These are phyloP conservation scores for Raddia guianensis DNA, from an alignment of 176 grass and related monocot genomes.

Conservation along the genomic window DNA sequence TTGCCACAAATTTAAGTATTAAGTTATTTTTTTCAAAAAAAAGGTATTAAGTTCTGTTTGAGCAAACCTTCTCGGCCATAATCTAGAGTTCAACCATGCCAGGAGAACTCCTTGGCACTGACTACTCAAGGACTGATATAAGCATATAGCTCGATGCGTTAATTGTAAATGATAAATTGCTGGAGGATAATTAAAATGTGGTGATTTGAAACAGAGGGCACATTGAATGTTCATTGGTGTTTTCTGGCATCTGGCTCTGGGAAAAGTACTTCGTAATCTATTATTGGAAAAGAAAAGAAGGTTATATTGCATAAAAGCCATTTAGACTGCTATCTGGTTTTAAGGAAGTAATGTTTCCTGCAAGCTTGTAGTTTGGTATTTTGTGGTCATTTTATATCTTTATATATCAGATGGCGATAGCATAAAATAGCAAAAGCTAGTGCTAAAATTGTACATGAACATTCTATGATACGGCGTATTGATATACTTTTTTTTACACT, in stretches of 20 bases:
- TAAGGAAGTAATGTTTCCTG: constrained; percentile 7
- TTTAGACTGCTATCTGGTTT: not conserved
- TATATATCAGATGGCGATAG: not conserved
- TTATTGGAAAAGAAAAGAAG: constrained; percentile 10
- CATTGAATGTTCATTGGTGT: not conserved
- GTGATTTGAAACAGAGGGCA: not conserved
- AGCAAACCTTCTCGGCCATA: constrained; percentile 1
- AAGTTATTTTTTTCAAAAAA: not conserved
- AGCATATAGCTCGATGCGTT: not conserved
- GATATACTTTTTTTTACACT: not conserved
- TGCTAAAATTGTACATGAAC: not conserved
- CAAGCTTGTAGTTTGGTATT: not conserved
- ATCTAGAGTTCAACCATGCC: not conserved
- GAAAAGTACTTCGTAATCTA: not conserved
- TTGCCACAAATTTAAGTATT: not conserved
- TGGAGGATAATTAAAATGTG: not conserved
- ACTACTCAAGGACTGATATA: not conserved
- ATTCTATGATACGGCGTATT: not conserved
- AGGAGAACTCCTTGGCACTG: not conserved
- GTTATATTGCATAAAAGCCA: constrained; percentile 1
- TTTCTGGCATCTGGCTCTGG: not conserved
- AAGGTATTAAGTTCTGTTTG: not conserved
- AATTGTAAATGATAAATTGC: constrained; percentile 5
- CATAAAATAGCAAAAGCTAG: not conserved
- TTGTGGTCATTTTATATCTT: not conserved